phyloP scores from a whole-genome alignment of 352 stramenopile species.

The Phytopythium cucurbitacearum region DNA sequence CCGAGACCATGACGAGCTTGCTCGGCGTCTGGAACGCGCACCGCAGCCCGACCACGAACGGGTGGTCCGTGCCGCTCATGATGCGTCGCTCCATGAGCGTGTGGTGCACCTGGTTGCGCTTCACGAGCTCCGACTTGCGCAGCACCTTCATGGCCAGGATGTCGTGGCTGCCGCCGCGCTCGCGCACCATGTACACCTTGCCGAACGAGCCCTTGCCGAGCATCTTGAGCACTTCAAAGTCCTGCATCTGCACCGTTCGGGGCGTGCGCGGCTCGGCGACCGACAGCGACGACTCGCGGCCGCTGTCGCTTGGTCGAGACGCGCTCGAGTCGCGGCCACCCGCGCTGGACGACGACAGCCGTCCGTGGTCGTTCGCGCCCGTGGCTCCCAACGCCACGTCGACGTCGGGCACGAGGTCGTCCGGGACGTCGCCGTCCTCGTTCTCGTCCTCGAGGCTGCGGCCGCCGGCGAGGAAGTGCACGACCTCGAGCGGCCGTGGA shows the following conservation, averaged over 20 bases:
- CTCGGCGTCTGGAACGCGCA: slow-evolving; percentile 90
- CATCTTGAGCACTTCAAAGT: slow-evolving; percentile 98
- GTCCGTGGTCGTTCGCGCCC: slow-evolving; percentile 18
- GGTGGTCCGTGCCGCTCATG: slow-evolving; percentile 91
- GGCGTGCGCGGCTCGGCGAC: not conserved
- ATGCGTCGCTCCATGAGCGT: slow-evolving; percentile 88
- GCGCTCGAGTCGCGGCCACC: not conserved
- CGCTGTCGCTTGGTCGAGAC: slow-evolving; percentile 10
- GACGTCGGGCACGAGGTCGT: slow-evolving; percentile 7
- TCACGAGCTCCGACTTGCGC: slow-evolving; percentile 84
- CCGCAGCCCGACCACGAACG: slow-evolving; percentile 95
- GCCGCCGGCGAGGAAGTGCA: slow-evolving; percentile 56
- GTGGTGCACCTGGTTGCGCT: slow-evolving; percentile 84
- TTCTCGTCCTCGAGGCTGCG: slow-evolving; percentile 51
- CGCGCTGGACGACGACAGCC: slow-evolving; percentile 16
- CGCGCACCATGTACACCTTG: slow-evolving; percentile 96
- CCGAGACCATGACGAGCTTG: slow-evolving; percentile 91
- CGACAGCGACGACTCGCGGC: slow-evolving; percentile 6
- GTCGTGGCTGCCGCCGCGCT: slow-evolving; percentile 63
- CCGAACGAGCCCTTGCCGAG: slow-evolving; percentile 96
- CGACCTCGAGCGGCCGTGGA: slow-evolving; percentile 59
- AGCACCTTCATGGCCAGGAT: slow-evolving; percentile 89
- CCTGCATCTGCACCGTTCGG: slow-evolving; percentile 57
- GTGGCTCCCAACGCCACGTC: slow-evolving; percentile 25
- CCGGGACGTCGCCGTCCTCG: slow-evolving; percentile 40